Evolutionary conservation across 306 rosid species (phyloP).

Genomic region (apple (Malus domestica)): ASM211411v1 NC_041791.1:1194501-1195000

Average conservation of each 20-base stretch:
- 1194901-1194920: constrained; percentile 74
- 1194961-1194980: constrained; percentile 67
- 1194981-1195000: constrained; percentile 7
- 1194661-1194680: constrained; percentile 90
- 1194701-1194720: constrained; percentile 18
- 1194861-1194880: constrained; percentile 91
- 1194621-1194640: constrained; percentile 61
- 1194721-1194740: neutral
- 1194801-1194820: constrained; percentile 78
- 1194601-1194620: constrained; percentile 79
- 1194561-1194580: constrained; percentile 66
- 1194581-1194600: constrained; percentile 92
- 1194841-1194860: constrained; percentile 92
- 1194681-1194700: constrained; percentile 94
- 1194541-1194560: constrained; percentile 83
- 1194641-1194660: constrained; percentile 87
- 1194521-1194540: constrained; percentile 22
- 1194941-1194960: constrained; percentile 92
- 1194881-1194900: constrained; percentile 95
- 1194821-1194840: constrained; percentile 93
- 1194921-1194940: constrained; percentile 65
- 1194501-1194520: neutral
- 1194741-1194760: neutral
- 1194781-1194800: constrained; percentile 86
- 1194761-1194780: constrained; percentile 34